phyloP scores from a whole-genome alignment of 2,329 filamentous ascomycete species.

The Fusarium anguioides region DNA sequence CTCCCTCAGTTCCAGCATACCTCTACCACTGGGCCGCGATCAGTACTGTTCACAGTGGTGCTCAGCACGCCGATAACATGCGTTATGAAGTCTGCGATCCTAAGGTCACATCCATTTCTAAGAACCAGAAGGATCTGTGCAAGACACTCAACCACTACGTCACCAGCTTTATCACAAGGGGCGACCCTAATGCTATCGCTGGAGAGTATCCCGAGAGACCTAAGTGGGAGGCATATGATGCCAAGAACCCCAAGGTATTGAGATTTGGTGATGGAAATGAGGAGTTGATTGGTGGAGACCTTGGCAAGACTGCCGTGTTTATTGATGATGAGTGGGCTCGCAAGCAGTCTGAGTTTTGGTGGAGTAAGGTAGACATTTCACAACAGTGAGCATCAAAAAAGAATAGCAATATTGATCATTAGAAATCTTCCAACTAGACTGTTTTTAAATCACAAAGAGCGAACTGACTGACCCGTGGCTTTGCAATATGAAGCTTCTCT shows the following conservation, averaged over 20 bases:
- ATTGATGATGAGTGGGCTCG: slow-evolving; percentile 55
- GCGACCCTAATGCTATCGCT: slow-evolving; percentile 56
- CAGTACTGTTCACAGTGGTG: slow-evolving; percentile 55
- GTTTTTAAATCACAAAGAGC: no score
- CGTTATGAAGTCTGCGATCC: slow-evolving; percentile 58
- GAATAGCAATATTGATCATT: neutral
- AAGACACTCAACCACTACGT: slow-evolving; percentile 59
- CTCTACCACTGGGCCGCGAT: slow-evolving; percentile 58
- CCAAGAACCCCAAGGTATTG: slow-evolving; percentile 49
- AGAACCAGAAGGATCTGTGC: slow-evolving; percentile 55
- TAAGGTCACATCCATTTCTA: slow-evolving; percentile 49
- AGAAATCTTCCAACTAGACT: neutral
- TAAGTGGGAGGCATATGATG: slow-evolving; percentile 51
- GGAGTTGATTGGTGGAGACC: slow-evolving; percentile 57
- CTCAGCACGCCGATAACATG: slow-evolving; percentile 61
- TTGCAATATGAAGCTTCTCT: neutral
- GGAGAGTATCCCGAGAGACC: slow-evolving; percentile 43
- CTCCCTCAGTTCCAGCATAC: slow-evolving; percentile 32
- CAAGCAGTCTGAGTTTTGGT: slow-evolving; percentile 61
- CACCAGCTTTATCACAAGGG: slow-evolving; percentile 59
- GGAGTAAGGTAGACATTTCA: slow-evolving; percentile 53
- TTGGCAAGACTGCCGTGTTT: slow-evolving; percentile 52
- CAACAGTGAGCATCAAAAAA: slow-evolving; percentile 41
- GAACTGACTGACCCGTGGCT: rapidly evolving
- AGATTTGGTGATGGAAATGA: slow-evolving; percentile 59